Conservation (phyloP, 805 yeast species). For the Schwanniomyces polymorphus region DNA sequence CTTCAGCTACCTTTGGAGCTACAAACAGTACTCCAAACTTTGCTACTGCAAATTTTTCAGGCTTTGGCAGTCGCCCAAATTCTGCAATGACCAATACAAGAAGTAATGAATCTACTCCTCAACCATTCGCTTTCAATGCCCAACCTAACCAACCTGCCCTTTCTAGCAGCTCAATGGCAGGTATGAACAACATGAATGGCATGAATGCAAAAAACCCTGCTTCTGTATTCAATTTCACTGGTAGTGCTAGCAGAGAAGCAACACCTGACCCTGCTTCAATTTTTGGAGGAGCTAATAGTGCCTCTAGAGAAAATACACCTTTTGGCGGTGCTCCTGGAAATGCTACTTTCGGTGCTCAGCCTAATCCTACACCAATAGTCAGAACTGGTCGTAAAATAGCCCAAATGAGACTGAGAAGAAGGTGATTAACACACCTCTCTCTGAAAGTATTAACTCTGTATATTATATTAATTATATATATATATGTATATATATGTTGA, state of each 20-base stretch:
- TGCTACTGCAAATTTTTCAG: background rate
- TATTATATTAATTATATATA: background rate
- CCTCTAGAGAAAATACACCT: conserved; percentile 1
- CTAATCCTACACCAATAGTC: conserved; percentile 17
- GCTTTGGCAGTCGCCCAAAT: background rate
- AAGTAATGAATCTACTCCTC: conserved; percentile 1
- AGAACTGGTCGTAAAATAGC: conserved; percentile 27
- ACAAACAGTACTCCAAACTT: background rate
- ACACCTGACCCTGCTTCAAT: conserved; percentile 33
- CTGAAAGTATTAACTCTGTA: background rate
- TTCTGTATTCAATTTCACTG: conserved; percentile 22
- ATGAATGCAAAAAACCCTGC: background rate
- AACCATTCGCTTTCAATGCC: conserved; percentile 1
- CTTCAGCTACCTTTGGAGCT: background rate
- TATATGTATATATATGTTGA: background rate
- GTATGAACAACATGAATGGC: background rate
- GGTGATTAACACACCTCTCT: conserved; percentile 7
- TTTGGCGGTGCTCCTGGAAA: background rate
- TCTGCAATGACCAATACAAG: background rate
- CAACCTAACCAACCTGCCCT: background rate
- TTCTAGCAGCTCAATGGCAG: background rate
- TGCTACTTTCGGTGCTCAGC: conserved; percentile 6
- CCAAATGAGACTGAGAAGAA: conserved; percentile 33
- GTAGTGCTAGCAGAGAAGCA: conserved; percentile 19
- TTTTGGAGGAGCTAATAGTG: conserved; percentile 17